Evolutionary conservation across 345 rosid genomes (phyloP).

Genomic region (Eucalyptus decipiens): DNA sequence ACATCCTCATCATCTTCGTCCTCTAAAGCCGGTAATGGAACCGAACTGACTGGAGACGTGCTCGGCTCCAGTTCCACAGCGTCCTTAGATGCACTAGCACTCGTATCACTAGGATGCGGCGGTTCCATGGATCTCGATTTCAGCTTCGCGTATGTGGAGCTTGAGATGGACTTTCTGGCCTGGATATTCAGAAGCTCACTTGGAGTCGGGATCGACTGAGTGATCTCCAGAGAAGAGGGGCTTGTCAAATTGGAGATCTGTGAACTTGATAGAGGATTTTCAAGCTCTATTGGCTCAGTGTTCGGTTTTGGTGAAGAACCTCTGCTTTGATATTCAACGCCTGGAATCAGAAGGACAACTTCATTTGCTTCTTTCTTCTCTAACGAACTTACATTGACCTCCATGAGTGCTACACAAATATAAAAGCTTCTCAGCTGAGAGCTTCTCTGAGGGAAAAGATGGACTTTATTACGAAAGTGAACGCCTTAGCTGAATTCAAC

Average conservation of each 20-base stretch:
- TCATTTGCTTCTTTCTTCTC: not conserved
- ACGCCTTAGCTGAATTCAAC: not conserved
- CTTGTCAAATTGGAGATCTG: not conserved
- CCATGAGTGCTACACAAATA: not conserved
- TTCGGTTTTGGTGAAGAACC: not conserved
- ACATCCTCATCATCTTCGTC: conserved; percentile 6
- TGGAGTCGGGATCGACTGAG: not conserved
- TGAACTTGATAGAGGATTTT: not conserved
- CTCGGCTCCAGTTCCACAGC: conserved; percentile 1
- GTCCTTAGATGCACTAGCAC: not conserved
- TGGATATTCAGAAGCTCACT: not conserved
- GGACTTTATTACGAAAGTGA: not conserved
- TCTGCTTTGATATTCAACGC: not conserved
- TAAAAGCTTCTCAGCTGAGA: not conserved
- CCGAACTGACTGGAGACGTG: conserved; percentile 11
- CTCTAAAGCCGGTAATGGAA: conserved; percentile 6
- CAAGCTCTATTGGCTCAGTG: not conserved
- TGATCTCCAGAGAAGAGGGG: not conserved
- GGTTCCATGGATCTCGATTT: not conserved
- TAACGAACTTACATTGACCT: not conserved
- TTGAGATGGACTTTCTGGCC: not conserved
- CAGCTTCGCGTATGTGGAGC: not conserved
- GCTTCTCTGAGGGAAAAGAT: not conserved
- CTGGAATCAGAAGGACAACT: not conserved
- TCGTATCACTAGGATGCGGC: not conserved